Conservation (phyloP, 495 filamentous ascomycete species). For the Aspergillus sclerotiicarbonarius region DNA sequence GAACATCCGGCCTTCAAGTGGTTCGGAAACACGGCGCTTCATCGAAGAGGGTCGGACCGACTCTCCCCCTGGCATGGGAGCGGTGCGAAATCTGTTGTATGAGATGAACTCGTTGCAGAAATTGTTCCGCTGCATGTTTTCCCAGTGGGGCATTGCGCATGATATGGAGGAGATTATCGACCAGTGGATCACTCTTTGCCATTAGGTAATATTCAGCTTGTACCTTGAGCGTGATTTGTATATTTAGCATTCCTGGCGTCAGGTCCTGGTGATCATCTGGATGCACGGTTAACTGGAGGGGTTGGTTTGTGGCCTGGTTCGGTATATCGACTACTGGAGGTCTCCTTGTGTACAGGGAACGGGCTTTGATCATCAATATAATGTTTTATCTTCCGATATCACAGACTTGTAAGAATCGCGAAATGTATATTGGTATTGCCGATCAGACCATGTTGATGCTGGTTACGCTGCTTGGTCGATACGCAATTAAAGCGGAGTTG, state of each 20-base stretch:
- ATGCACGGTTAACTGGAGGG: not conserved
- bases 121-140: slow-evolving; percentile 45
- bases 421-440: too few species aligned
- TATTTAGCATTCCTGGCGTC: not conserved
- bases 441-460: too few species aligned
- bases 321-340: not conserved
- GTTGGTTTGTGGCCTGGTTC: not conserved
- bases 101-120: slow-evolving; percentile 53
- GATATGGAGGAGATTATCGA: slow-evolving; percentile 50
- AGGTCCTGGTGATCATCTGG: not conserved
- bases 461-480: too few species aligned
- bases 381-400: too few species aligned
- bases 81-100: slow-evolving; percentile 43
- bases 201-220: slow-evolving; percentile 22
- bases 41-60: slow-evolving; percentile 28
- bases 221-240: not conserved
- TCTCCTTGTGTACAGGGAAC: not conserved
- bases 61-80: slow-evolving; percentile 21
- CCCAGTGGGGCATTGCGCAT: slow-evolving; percentile 50
- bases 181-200: slow-evolving; percentile 46
- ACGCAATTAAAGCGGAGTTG: too few species aligned
- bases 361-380: too few species aligned
- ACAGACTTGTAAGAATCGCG: too few species aligned
- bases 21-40: slow-evolving; percentile 40
- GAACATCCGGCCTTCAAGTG: slow-evolving; percentile 18